Conservation (phyloP, 768 basidiomycete species). For the Leccinum disarticulatum region DNA sequence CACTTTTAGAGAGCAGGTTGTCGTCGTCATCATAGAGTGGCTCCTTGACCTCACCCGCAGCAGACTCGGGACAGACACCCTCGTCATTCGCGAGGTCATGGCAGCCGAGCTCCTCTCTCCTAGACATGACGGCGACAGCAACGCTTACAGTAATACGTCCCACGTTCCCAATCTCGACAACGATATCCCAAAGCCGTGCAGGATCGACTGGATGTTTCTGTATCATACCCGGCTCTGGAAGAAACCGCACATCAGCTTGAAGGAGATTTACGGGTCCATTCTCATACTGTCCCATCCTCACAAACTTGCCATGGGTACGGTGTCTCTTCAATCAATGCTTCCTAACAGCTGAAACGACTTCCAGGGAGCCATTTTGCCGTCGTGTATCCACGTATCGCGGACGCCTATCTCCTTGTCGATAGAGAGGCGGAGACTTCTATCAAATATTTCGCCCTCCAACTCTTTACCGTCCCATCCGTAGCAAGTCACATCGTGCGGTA, state of each 20-base stretch:
- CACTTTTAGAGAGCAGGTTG: slow-evolving; percentile 85
- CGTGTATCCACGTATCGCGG: slow-evolving; percentile 84
- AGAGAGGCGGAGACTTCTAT: slow-evolving; percentile 94
- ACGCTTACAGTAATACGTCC: slow-evolving; percentile 40
- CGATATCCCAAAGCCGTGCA: slow-evolving; percentile 49
- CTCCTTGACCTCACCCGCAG: slow-evolving; percentile 76
- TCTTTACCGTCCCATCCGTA: slow-evolving; percentile 90
- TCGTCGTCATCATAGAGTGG: slow-evolving; percentile 84
- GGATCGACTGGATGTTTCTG: slow-evolving; percentile 74
- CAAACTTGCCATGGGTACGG: slow-evolving; percentile 72
- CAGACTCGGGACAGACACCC: slow-evolving; percentile 62
- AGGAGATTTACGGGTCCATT: slow-evolving; percentile 78
- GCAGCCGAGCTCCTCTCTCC: slow-evolving; percentile 67
- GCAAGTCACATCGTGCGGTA: slow-evolving; percentile 74
- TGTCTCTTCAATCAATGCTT: slow-evolving; percentile 10
- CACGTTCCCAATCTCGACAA: slow-evolving; percentile 38
- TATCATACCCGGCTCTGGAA: slow-evolving; percentile 89
- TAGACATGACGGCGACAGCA: slow-evolving; percentile 48
- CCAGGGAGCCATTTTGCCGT: slow-evolving; percentile 80
- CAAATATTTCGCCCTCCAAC: slow-evolving; percentile 88
- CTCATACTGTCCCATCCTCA: slow-evolving; percentile 70
- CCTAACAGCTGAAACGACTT: slow-evolving; percentile 3
- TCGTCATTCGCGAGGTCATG: slow-evolving; percentile 71
- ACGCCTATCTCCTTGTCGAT: slow-evolving; percentile 89
- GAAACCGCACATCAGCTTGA: slow-evolving; percentile 72